These are phyloP conservation scores for Astragalus membranaceus DNA, from an alignment of 306 rosid genomes.

Conservation along the genomic window DNA sequence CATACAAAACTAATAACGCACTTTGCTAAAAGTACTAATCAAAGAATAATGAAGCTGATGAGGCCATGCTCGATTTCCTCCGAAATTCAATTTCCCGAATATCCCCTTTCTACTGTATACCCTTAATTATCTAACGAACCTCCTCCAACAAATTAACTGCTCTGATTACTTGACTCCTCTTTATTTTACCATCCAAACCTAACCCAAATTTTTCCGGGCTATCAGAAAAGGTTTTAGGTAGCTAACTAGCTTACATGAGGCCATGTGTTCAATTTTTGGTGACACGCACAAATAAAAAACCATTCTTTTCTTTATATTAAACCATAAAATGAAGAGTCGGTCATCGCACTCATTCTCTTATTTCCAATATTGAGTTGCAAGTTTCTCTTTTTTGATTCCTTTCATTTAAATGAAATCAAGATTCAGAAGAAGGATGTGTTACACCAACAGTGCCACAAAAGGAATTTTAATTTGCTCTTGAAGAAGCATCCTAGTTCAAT, in stretches of 20 bases:
- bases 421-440: background rate
- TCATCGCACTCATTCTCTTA: background rate
- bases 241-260: background rate
- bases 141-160: background rate
- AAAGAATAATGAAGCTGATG: background rate
- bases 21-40: background rate
- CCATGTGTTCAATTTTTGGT: background rate
- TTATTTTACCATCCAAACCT: background rate
- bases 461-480: background rate
- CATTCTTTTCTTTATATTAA: background rate
- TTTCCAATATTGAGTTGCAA: background rate
- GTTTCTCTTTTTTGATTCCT: background rate
- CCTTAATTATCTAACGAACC: background rate
- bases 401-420: background rate
- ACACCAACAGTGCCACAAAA: background rate
- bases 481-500: background rate
- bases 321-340: background rate
- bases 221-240: background rate
- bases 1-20: background rate
- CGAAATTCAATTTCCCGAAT: background rate
- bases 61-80: background rate
- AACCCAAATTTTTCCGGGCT: background rate
- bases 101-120: background rate
- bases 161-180: background rate
- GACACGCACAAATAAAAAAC: background rate